Evolutionary conservation across 345 rosid genomes (phyloP).

Genomic region (Raphanus raphanistrum): DNA sequence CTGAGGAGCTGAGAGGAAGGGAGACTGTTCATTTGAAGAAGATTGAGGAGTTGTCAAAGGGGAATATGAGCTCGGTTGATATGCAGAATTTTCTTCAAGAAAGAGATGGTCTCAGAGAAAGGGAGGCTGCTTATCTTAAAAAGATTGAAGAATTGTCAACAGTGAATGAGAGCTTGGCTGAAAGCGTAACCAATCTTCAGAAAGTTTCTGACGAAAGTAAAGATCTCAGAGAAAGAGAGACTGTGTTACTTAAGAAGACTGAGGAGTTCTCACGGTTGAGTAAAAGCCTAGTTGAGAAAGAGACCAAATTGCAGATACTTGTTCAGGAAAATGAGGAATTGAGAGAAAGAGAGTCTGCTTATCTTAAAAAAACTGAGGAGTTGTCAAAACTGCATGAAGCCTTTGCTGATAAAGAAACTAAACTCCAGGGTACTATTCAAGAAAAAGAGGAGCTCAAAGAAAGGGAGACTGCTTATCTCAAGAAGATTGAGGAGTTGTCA

Average conservation of each 20-base stretch:
- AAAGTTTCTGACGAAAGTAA: constrained; percentile 7
- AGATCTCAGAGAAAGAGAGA: constrained; percentile 26
- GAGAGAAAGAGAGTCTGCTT: constrained; percentile 25
- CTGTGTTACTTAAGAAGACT: constrained; percentile 16
- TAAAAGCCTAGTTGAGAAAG: constrained; percentile 24
- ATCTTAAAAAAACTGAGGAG: constrained; percentile 25
- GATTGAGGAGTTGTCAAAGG: constrained; percentile 33
- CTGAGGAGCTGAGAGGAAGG: constrained; percentile 20
- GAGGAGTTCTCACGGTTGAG: constrained; percentile 23
- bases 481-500: constrained; percentile 34
- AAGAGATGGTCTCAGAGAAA: constrained; percentile 26
- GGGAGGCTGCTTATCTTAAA: constrained; percentile 28
- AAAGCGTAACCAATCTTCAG: constrained; percentile 11
- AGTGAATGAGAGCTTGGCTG: constrained; percentile 23
- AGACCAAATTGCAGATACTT: constrained; percentile 12
- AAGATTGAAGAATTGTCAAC: constrained; percentile 31
- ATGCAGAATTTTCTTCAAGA: constrained; percentile 56
- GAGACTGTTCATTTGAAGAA: constrained; percentile 30
- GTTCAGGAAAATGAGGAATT: constrained; percentile 25
- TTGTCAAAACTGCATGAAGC: constrained; percentile 21
- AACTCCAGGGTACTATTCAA: constrained; percentile 59
- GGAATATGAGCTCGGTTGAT: constrained; percentile 50
- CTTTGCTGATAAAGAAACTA: constrained; percentile 48
- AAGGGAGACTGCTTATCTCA: constrained; percentile 30
- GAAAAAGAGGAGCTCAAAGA: constrained; percentile 49